Base-by-base conservation (phyloP, 495 filamentous ascomycete genomes). In the Lepidopterella palustris region DNA sequence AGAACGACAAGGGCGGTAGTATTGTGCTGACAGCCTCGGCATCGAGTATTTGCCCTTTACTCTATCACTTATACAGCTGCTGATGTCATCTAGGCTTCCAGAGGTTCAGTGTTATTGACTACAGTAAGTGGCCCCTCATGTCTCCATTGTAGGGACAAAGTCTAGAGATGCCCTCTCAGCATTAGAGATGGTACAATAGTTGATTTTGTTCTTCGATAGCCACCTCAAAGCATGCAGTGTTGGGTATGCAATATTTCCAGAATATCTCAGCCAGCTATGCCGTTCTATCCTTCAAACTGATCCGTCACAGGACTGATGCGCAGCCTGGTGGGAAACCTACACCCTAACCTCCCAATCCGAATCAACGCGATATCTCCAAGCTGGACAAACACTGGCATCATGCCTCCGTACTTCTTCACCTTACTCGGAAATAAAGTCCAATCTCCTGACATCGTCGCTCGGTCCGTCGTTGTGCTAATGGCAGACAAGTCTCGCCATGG, bases 11-110 rank as follows among this genome's bases (percentile, higher is more conserved):
- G 13, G 61, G 64, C 18, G 61, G 68, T 5, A 65, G 62, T 21
- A 64, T 72, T 35, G 70, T 70, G 13, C 25, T 66, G 32, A 70
- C 70, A 18, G 70, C 57, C 0, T 68, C 65, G 1, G 66, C 47
- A 10, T 63, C 68, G 24, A 62, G 57, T 66, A 55, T 53, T 29
- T 13, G 15, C 26, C 48, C 4, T 20, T n/a, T 28, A 10, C 48
- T 23, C 5, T 42, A 20, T 15, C 27, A 29, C n/a, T 21, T 21
- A 35, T 32, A 42, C 20, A 50, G 8, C n/a, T 25, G 25, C 47
- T 27, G 8, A 50, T 4, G 3, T 13, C 6, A 24, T 15, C 1
- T 32, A 55, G 52, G 52, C n/a, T 58, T 62, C 55, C 62, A 65
- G 31, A 32, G 51, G 5, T 68, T 68, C 55, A 58, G 62, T 13